Evolutionary conservation across 2,329 filamentous ascomycete genomes (phyloP), one percentile per base, ranked within the genome.

Genomic region (Paradendryphiella salina): DNA sequence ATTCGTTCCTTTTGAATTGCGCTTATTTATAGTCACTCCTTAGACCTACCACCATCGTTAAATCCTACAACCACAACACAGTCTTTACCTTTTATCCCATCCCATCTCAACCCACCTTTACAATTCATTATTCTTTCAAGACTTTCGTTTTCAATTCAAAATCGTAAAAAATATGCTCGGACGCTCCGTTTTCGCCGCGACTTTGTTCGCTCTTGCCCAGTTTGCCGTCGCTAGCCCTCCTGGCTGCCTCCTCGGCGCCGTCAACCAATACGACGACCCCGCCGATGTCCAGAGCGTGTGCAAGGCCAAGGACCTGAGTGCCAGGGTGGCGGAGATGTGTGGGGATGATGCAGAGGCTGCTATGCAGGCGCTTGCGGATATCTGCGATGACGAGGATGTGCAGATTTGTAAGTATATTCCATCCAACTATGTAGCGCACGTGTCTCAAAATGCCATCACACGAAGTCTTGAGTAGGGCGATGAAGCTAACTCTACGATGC

Each of bases 231-330:
- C 66, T 14, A 51, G 56, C 10, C 59, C 64, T 14, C 64, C 68
- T 5, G 61, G 55, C 46, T 71, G 67, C 53, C 56, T 70, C 26
- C 62, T 70, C 38, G 68, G 65, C 45, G 67, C 67, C 20, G 54
- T 67, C 32, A 70, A 69, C 58, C 43, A 56, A 36, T 69, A 66
- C 57, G 42, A 59, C n/a, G 46, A 60, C 55, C 64, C 67, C 6
- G 31, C 57, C 8, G 62, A 69, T 40, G 51, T 71, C 42, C 52
- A 60, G 41, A 41, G 57, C 21, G 56, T 69, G 14, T 71, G 67
- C 65, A 58, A 60, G 53, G 46, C 50, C 46, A 68, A 66, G 57
- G 64, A 70, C 46, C 41, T 56, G 20, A 56, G 54, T 35, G 48
- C 35, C 34, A 63, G 60, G 51, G 60, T 70, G 32, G 37, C 54